These are phyloP conservation scores for Cercospora beticola DNA, from an alignment of 2,329 filamentous ascomycete species.

Conservation along the genomic window DNA sequence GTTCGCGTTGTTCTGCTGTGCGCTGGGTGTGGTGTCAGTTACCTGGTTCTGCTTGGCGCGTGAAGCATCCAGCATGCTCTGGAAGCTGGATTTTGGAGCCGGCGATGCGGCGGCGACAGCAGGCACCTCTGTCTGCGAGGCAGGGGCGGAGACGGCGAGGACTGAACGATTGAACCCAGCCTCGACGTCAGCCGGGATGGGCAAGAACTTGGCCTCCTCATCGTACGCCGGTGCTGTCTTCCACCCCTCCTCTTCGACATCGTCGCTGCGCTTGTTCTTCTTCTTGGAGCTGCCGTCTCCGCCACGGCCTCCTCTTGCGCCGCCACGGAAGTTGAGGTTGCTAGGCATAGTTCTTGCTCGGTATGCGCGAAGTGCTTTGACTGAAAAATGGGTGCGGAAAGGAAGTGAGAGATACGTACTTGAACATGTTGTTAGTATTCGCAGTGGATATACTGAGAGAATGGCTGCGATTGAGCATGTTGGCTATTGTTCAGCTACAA, in stretches of 20 bases:
- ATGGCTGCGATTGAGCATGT: conserved; percentile 1
- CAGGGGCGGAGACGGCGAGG: background rate
- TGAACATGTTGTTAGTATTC: background rate
- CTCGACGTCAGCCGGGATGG: conserved; percentile 19
- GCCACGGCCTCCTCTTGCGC: background rate
- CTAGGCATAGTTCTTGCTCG: background rate
- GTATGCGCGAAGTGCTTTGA: background rate
- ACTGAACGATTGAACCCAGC: background rate
- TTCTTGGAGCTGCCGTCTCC: background rate
- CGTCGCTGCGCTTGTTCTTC: conserved; percentile 5
- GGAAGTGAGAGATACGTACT: background rate
- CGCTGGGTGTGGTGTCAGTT: conserved; percentile 15
- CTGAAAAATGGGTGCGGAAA: background rate
- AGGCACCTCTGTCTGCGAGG: background rate
- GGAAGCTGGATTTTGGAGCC: conserved; percentile 1
- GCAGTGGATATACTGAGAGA: background rate
- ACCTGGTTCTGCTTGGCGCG: conserved; percentile 5
- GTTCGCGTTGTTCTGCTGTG: conserved; percentile 22
- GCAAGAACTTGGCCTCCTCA: conserved; percentile 8
- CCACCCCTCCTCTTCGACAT: background rate
- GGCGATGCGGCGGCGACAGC: background rate
- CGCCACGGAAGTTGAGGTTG: background rate
- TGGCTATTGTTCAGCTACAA: background rate
- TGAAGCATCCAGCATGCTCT: conserved; percentile 7
- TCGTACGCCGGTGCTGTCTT: background rate